These are phyloP conservation scores for Ceratopteris richardii DNA, from an alignment of 75 land plant genomes.

Conservation along the genomic window DNA sequence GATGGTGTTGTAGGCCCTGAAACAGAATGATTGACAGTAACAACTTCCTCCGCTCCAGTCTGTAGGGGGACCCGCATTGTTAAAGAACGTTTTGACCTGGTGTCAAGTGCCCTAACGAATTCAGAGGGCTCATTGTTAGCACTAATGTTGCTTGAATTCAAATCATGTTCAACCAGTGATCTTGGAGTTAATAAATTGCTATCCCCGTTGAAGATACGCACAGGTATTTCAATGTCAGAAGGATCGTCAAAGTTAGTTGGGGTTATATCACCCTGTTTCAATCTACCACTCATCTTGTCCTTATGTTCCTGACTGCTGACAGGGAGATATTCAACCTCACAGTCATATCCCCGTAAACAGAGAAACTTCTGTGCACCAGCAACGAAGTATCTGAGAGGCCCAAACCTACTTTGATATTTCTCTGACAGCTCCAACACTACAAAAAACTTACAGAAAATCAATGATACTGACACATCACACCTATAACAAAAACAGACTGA, in stretches of 20 bases:
- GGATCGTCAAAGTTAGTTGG: background rate
- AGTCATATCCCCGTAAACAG: slow-evolving; percentile 18
- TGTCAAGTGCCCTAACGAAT: slow-evolving; percentile 71
- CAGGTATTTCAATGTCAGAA: background rate
- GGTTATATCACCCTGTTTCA: background rate
- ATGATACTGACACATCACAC: no score
- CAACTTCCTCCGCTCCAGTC: slow-evolving; percentile 62
- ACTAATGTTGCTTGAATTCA: slow-evolving; percentile 32
- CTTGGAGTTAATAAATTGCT: background rate
- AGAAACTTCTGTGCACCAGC: slow-evolving; percentile 28
- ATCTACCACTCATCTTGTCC: background rate
- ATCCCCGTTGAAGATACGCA: background rate
- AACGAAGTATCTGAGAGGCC: slow-evolving; percentile 34
- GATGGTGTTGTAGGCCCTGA: slow-evolving; percentile 45
- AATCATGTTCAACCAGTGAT: slow-evolving; percentile 13
- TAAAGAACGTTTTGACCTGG: slow-evolving; percentile 62
- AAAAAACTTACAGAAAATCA: background rate
- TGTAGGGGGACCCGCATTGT: slow-evolving; percentile 40
- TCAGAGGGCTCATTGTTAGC: slow-evolving; percentile 83
- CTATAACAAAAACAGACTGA: no score
- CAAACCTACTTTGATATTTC: slow-evolving; percentile 30
- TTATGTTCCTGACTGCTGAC: slow-evolving; percentile 2
- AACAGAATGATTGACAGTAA: slow-evolving; percentile 42
- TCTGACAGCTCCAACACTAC: slow-evolving; percentile 36
- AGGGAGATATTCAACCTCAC: slow-evolving; percentile 32